Percentiles rank a stretch among this genome's conserved stretches.
phyloP scores from a whole-genome alignment of 2,329 filamentous ascomycete genomes.

The Paraconiothyrium sp. region DNA sequence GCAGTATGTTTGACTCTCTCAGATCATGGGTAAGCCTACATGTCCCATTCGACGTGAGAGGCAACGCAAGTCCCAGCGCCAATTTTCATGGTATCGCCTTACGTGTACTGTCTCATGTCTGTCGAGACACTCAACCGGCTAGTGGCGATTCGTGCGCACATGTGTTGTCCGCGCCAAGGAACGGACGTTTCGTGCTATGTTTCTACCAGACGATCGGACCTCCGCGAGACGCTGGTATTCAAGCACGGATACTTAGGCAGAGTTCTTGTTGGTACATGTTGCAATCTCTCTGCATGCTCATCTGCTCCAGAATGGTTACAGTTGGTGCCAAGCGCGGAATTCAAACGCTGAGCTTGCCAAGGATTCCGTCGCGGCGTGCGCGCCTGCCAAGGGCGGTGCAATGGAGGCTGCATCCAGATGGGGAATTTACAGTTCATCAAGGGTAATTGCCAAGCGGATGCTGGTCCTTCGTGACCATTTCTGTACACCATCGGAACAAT shows the following conservation, averaged over 20 bases:
- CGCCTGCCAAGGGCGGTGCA: constrained; percentile 27
- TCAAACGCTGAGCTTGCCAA: constrained; percentile 19
- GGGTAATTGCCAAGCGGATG: constrained; percentile 24
- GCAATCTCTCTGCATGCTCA: neutral
- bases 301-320: neutral
- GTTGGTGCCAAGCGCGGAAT: constrained; percentile 31
- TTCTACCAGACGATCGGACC: constrained; percentile 12
- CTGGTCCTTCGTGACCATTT: constrained; percentile 14
- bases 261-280: neutral
- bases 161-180: constrained; percentile 27
- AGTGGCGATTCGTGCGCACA: constrained; percentile 12
- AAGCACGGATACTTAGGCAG: neutral
- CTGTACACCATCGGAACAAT: constrained; percentile 11
- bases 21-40: neutral
- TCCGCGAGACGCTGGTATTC: neutral
- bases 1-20: neutral
- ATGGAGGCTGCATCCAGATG: constrained; percentile 18
- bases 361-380: constrained; percentile 22
- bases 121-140: neutral
- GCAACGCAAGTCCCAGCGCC: neutral
- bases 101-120: neutral
- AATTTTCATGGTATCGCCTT: neutral
- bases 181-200: constrained; percentile 19
- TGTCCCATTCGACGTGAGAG: neutral
- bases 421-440: constrained; percentile 21